Evolutionary conservation across 23 red algal genomes (phyloP), one percentile per base, ranked within the genome.

Genomic region (Gracilaria caudata): DNA sequence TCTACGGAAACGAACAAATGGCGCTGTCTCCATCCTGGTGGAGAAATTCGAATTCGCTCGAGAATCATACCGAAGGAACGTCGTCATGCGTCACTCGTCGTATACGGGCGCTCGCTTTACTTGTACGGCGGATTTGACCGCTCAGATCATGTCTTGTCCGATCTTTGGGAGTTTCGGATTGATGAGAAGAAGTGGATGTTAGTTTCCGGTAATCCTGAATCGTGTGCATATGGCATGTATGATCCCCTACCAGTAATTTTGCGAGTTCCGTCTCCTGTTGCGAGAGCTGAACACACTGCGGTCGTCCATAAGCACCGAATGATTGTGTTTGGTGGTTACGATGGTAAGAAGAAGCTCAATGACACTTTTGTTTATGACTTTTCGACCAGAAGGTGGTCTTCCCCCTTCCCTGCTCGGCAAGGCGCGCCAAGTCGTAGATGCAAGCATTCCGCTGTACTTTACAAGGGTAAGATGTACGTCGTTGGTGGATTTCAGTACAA

Each of bases 241-340:
- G 47, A 61, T 21, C 68, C 68, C 19, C 20, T 75, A 26, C 43
- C 64, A 4, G 30, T 53, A 0, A 44, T 64, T 39, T 7, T 34
- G 13, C 47, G 55, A 3, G 41, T 55, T 9, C 53, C 25, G 4
- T 29, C 60, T 59, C 80, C 85, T 2, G 94, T 86, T 28, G 85
- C 71, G 54, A 82, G 97, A 26, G 97, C 97, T 2, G 97, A 99
- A 58, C 97, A 99, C 55, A 90, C 93, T 26, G 93, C 97, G 21
- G 90, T 99, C 20, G 73, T 88, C 23, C 78, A 95, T 51, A 74
- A 81, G 10, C 70, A 95, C 70, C 54, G 60, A n/a, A 96, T 99
- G 97, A 37, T 99, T 49, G 83, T 99, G 45, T 99, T 99, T 86
- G 97, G 97, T 20, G 97, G 97, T 9, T 99, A 99, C 43, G 92